Base-by-base conservation (phyloP, 1,139 yeast genomes). In the Ogataea hybrid region DNA sequence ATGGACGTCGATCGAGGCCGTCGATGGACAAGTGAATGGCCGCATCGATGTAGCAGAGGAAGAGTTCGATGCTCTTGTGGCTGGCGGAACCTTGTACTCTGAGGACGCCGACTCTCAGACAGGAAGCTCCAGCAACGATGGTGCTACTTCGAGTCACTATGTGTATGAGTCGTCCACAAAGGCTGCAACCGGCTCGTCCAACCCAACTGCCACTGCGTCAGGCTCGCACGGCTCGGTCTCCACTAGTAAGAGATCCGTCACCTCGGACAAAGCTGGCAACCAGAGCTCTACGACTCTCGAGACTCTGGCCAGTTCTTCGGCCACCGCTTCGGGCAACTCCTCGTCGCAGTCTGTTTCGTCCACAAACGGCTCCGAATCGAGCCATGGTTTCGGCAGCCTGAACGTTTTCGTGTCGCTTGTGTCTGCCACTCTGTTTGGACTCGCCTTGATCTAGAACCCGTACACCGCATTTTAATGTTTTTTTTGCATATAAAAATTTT, bases 1-100 rank as follows among this genome's bases (percentile, higher is more conserved):
- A 28, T 83, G 87, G 86, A 61, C 71, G 35, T 81, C 90, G 4
- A 85, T 88, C 49, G 60, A 71, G 28, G 81, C 94, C 23, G 65
- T 68, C 25, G 76, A 71, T 54, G 95, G 95, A 44, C 59, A 65
- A 42, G 71, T 86, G 34, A 72, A 79, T 54, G 92, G 88, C 12
- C 77, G 89, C 63, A 58, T 63, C 35, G 61, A 62, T 1, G 63
- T 71, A 46, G 86, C 79, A 9, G 63, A 67, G 35, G 57, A 62
- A 9, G 84, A 81, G 37, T 79, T 78, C 52, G 65, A 61, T 16
- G 54, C 60, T 20, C 66, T 79, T 43, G 65, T 61, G 32, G 46
- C 48, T 35, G 69, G 69, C 39, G 65, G 56, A 8, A 35, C 44
- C 2, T 37, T 52, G 35, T 25, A 23, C 4, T 23, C 16, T 8